These are phyloP conservation scores for Ilyonectria sp. DNA, from an alignment of 2,329 filamentous ascomycete genomes.

Conservation along the genomic window DNA sequence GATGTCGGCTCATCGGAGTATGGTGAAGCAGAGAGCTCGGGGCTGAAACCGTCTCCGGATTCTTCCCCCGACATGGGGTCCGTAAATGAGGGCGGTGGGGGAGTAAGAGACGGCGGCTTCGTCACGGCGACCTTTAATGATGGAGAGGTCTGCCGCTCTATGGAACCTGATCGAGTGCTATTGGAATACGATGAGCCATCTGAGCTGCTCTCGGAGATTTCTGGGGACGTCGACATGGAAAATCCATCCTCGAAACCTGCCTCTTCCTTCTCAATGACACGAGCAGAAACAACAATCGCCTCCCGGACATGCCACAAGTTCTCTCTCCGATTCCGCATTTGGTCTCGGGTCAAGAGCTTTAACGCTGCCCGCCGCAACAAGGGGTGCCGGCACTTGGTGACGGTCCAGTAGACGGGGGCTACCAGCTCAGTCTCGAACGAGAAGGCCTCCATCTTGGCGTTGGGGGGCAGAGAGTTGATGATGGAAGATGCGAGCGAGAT, in stretches of 20 bases:
- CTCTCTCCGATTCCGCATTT: slow-evolving; percentile 54
- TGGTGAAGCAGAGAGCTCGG: slow-evolving; percentile 20
- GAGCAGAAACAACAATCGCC: slow-evolving; percentile 51
- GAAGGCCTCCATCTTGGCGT: slow-evolving; percentile 48
- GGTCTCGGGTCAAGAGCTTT: slow-evolving; percentile 51
- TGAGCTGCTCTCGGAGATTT: background rate
- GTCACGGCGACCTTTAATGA: slow-evolving; percentile 32
- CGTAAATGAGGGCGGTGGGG: slow-evolving; percentile 31
- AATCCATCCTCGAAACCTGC: background rate
- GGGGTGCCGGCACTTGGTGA: slow-evolving; percentile 59
- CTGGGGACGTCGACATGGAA: background rate
- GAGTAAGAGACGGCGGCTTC: slow-evolving; percentile 26
- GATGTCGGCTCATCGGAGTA: slow-evolving; percentile 26
- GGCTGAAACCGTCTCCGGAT: background rate
- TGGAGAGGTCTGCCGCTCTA: background rate
- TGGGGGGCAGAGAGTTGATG: slow-evolving; percentile 35
- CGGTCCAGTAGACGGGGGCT: slow-evolving; percentile 59
- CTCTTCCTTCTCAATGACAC: slow-evolving; percentile 57
- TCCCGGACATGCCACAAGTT: slow-evolving; percentile 57
- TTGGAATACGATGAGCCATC: background rate
- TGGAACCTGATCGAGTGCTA: background rate
- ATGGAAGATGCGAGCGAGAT: slow-evolving; percentile 53
- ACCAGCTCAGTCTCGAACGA: slow-evolving; percentile 61
- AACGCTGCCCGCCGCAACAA: slow-evolving; percentile 57
- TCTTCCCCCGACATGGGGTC: slow-evolving; percentile 34